Percentiles rank a stretch among this genome's conserved stretches.
Conservation (phyloP, 1,139 yeast genomes). For the Sugiyamaella japonica region DNA sequence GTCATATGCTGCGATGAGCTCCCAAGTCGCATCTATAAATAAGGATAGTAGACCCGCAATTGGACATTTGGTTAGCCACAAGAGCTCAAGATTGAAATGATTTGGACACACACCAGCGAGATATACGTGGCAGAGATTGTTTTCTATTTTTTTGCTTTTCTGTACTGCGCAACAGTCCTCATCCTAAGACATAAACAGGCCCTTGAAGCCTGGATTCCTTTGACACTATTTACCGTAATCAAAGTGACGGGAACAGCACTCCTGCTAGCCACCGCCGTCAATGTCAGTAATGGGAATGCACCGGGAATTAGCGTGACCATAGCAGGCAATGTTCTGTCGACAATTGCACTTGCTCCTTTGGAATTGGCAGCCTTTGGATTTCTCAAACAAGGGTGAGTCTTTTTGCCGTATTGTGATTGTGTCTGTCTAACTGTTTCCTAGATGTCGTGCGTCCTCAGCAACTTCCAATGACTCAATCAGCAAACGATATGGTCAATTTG, state of each 20-base stretch:
- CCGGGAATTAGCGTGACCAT: constrained; percentile 17
- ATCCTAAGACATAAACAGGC: constrained; percentile 8
- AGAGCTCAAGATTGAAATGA: too few species aligned
- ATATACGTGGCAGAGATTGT: constrained; percentile 17
- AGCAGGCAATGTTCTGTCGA: constrained; percentile 19
- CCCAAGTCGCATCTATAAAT: background rate
- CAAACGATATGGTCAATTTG: constrained; percentile 1
- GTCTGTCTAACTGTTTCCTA: background rate
- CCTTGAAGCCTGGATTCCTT: constrained; percentile 14
- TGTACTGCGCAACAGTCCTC: constrained; percentile 6
- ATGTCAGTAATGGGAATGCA: constrained; percentile 14
- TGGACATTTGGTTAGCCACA: background rate
- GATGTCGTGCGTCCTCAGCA: constrained; percentile 2
- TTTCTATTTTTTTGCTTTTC: constrained; percentile 10
- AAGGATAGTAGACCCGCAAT: background rate
- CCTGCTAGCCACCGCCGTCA: constrained; percentile 13
- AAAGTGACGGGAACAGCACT: constrained; percentile 18
- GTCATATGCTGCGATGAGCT: too few species aligned
- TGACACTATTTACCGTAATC: constrained; percentile 11
- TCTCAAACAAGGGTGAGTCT: constrained; percentile 15
- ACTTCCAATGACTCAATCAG: background rate
- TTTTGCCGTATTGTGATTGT: background rate
- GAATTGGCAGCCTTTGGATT: constrained; percentile 18
- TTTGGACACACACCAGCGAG: constrained; percentile 8
- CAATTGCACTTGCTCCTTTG: constrained; percentile 22